Conservation (phyloP, 108 stramenopile species). For the Bacterosira constricta region DNA sequence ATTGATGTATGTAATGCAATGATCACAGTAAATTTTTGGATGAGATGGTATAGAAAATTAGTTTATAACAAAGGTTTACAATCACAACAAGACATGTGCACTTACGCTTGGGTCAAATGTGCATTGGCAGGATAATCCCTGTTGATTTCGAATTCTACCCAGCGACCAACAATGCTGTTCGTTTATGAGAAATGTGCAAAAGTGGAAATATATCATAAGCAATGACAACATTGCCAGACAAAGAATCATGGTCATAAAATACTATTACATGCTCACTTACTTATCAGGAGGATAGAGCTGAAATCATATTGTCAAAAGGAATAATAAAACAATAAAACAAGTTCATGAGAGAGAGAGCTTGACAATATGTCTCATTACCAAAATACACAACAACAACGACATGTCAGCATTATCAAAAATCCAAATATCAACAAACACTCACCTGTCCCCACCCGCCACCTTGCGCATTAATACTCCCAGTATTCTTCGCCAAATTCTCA, state of each 20-base stretch:
- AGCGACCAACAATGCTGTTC: constrained; percentile 14
- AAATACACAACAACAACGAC: no score
- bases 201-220: background rate
- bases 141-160: constrained; percentile 31
- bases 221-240: background rate
- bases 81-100: no score
- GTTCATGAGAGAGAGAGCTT: background rate
- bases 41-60: no score
- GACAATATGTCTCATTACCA: background rate
- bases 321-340: no score
- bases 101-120: constrained; percentile 28
- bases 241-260: background rate
- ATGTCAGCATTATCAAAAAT: background rate
- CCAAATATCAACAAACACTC: background rate
- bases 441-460: constrained; percentile 19
- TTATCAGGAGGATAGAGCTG: constrained; percentile 32
- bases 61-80: no score
- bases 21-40: no score
- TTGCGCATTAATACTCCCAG: constrained; percentile 4
- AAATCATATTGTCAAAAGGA: background rate
- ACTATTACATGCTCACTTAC: background rate
- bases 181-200: background rate
- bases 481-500: constrained; percentile 41
- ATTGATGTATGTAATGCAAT: background rate
- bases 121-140: constrained; percentile 22